These are phyloP conservation scores for Nemophila menziesii DNA, from an alignment of 257 asterid genomes.

Conservation along the genomic window DNA sequence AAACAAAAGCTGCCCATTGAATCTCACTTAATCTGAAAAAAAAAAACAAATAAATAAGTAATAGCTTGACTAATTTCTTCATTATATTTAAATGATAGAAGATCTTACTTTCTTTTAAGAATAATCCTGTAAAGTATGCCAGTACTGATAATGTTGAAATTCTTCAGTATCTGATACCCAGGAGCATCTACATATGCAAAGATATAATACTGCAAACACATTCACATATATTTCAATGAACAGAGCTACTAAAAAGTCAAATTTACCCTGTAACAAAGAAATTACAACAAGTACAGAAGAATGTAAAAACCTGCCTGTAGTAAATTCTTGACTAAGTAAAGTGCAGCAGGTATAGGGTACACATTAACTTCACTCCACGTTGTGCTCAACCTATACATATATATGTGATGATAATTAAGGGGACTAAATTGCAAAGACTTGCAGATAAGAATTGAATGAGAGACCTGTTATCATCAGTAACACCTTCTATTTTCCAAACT, in stretches of 20 bases:
- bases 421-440: neutral
- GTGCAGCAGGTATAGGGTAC: conserved; percentile 95
- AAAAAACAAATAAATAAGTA: neutral
- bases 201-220: conserved; percentile 78
- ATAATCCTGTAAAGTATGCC: conserved; percentile 83
- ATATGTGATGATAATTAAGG: conserved; percentile 11
- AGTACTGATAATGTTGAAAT: conserved; percentile 91
- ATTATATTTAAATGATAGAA: conserved; percentile 9
- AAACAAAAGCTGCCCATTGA: conserved; percentile 95
- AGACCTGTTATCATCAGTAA: conserved; percentile 91
- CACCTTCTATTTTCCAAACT: conserved; percentile 83
- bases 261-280: neutral
- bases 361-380: conserved; percentile 89
- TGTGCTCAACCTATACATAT: conserved; percentile 58
- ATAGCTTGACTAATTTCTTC: neutral
- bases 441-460: neutral
- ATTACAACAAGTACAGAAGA: conserved; percentile 3
- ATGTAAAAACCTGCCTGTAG: conserved; percentile 59
- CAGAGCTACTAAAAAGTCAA: conserved; percentile 9
- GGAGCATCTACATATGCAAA: conserved; percentile 99
- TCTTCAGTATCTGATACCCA: conserved; percentile 95
- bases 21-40: conserved; percentile 73
- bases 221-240: conserved; percentile 15
- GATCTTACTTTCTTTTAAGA: conserved; percentile 77
- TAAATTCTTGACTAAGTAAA: conserved; percentile 87